Conservation (phyloP, 1,284 basidiomycete genomes). For the Sanghuangporus baumii region DNA sequence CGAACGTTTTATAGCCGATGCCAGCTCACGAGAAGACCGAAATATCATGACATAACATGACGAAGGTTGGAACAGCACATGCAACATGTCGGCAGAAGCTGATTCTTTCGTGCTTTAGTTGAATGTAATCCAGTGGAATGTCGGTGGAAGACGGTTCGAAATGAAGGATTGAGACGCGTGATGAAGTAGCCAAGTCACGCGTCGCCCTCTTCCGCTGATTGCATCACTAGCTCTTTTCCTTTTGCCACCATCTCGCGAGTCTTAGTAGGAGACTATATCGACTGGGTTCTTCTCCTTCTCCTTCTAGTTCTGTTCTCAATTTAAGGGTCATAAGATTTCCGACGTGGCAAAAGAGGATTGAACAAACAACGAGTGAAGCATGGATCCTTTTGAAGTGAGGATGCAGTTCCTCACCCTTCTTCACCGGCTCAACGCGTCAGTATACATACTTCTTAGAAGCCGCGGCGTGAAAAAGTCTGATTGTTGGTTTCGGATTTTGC, state of each 20-base stretch:
- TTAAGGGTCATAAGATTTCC: neutral
- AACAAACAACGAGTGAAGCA: conserved; percentile 25
- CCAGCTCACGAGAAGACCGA: neutral
- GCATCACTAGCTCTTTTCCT: neutral
- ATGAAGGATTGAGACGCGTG: neutral
- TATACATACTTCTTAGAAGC: conserved; percentile 26
- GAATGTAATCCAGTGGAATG: too few relatives aligned
- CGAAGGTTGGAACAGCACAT: neutral
- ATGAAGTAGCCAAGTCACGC: neutral
- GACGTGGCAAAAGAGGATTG: conserved; percentile 1
- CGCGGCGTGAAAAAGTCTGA: neutral
- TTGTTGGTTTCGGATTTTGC: neutral
- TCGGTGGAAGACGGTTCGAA: neutral
- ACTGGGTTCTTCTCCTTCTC: neutral
- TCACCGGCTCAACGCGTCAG: conserved; percentile 74
- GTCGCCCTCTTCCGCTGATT: neutral
- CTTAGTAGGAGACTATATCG: neutral
- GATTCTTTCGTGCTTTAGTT: neutral
- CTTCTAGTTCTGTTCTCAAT: neutral
- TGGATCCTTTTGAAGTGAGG: conserved; percentile 89
- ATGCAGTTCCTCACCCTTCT: conserved; percentile 78
- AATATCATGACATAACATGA: neutral
- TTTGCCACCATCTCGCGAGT: neutral
- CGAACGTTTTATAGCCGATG: conserved; percentile 3
- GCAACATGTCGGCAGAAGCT: conserved; percentile 4